These are phyloP conservation scores for Dictyostelium brefeldianum DNA, from an alignment of 78 protist genomes.

Conservation along the genomic window DNA sequence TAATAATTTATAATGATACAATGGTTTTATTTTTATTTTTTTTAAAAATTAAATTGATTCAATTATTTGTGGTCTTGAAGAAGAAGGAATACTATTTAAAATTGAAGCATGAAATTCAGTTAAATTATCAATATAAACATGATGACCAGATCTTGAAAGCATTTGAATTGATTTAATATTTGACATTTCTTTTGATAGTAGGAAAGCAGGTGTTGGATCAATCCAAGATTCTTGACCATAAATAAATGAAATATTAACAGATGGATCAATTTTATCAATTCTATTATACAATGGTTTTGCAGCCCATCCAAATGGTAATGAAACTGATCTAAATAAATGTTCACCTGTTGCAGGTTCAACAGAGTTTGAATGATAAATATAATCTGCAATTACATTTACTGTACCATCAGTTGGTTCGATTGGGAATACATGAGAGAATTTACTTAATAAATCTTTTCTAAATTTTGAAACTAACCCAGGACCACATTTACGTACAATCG, in stretches of 20 bases:
- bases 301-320: constrained; percentile 69
- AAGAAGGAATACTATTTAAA: neutral
- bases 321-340: constrained; percentile 10
- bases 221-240: constrained; percentile 71
- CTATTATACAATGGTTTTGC: constrained; percentile 24
- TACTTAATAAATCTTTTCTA: constrained; percentile 26
- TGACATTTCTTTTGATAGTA: constrained; percentile 22
- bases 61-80: neutral
- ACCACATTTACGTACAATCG: constrained; percentile 9
- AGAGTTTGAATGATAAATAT: constrained; percentile 61
- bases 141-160: constrained; percentile 47
- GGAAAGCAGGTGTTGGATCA: constrained; percentile 10
- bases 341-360: constrained; percentile 64
- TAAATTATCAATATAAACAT: constrained; percentile 33
- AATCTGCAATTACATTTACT: constrained; percentile 37
- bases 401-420: neutral
- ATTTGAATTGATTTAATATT: constrained; percentile 48
- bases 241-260: constrained; percentile 35
- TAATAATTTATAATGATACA: too few species aligned
- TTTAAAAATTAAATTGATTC: neutral
- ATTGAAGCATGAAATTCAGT: constrained; percentile 38
- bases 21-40: too few species aligned
- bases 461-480: constrained; percentile 28
- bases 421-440: constrained; percentile 33
- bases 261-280: constrained; percentile 10